Conservation (phyloP, 1,284 basidiomycete genomes). For the Melampsora medusae region DNA sequence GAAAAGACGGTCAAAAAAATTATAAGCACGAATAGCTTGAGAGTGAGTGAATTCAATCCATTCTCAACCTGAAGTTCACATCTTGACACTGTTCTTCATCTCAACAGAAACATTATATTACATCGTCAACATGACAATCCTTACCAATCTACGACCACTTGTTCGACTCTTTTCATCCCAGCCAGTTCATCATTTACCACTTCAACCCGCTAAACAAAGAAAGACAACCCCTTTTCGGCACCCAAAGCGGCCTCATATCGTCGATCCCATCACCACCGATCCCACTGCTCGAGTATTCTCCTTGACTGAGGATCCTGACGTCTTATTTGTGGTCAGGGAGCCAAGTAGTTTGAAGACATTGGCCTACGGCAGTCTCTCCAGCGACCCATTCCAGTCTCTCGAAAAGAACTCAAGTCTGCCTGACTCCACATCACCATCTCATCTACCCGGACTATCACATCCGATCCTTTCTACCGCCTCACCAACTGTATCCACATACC, state of each 20-base stretch:
- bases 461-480: background rate
- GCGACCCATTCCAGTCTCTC: background rate
- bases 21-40: no score
- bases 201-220: conserved; percentile 29
- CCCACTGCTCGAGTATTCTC: conserved; percentile 5
- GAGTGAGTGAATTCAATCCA: no score
- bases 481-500: conserved; percentile 1
- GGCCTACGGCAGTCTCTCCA: background rate
- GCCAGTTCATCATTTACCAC: background rate
- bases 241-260: conserved; percentile 22
- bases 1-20: no score
- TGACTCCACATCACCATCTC: background rate
- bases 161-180: conserved; percentile 13
- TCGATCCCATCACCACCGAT: conserved; percentile 14
- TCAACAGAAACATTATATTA: no score
- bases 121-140: no score
- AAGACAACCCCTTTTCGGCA: conserved; percentile 26
- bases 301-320: conserved; percentile 17
- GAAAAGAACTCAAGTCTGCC: background rate
- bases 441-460: background rate
- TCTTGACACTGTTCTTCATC: no score
- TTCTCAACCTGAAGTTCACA: no score
- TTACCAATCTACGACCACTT: background rate
- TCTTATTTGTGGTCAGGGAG: conserved; percentile 25
- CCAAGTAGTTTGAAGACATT: conserved; percentile 7